A percentile compares a stretch with the other conserved stretches of the same genome.
These are phyloP conservation scores for Vitis amurensis DNA, from an alignment of 164 flowering plant species.

Conservation along the genomic window DNA sequence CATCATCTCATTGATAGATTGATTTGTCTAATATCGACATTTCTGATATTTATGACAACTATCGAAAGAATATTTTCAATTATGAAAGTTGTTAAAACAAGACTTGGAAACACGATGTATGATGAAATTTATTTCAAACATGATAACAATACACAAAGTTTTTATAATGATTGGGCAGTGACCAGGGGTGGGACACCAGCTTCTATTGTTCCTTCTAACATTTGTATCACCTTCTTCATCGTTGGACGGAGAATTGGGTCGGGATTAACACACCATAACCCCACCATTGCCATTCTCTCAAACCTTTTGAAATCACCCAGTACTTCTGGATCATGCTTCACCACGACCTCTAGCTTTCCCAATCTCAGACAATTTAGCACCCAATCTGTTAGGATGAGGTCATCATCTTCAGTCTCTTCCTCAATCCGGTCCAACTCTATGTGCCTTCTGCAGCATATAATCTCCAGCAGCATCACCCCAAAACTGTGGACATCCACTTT, in stretches of 20 bases:
- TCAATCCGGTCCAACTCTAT: constrained; percentile 13
- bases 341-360: constrained; percentile 10
- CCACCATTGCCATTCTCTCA: constrained; percentile 19
- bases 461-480: constrained; percentile 21
- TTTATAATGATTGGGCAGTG: no score
- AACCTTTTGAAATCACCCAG: constrained; percentile 16
- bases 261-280: constrained; percentile 15
- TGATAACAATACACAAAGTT: no score
- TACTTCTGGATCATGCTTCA: constrained; percentile 11
- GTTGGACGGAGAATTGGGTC: constrained; percentile 8
- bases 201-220: constrained; percentile 8
- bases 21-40: no score
- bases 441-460: constrained; percentile 23
- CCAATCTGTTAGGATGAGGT: constrained; percentile 17
- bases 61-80: no score
- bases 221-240: constrained; percentile 9
- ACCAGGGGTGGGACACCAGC: constrained; percentile 7
- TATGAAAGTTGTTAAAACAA: no score
- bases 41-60: no score
- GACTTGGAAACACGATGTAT: no score
- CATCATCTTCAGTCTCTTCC: constrained; percentile 19
- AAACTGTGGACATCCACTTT: constrained; percentile 22
- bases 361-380: constrained; percentile 3
- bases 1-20: no score
- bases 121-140: no score